Percentiles rank a stretch among this genome's conserved stretches.
Evolutionary conservation across 169 alveolate genomes (phyloP).

Genomic region (Pseudocohnilembus persalinus): DNA sequence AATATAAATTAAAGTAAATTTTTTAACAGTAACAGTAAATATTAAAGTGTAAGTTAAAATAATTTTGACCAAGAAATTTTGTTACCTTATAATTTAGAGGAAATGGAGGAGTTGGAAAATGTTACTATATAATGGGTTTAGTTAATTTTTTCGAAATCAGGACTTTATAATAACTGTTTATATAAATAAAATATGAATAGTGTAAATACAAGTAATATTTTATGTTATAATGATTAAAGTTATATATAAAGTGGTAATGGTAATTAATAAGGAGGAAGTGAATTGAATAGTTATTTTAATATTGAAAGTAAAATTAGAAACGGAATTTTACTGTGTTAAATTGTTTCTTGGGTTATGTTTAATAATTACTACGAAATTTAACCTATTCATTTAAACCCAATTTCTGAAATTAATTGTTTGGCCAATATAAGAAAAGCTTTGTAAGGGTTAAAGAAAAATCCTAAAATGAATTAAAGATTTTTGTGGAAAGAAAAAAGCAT

Average conservation of each 20-base stretch:
- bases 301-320: neutral
- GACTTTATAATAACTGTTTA: no score
- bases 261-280: neutral
- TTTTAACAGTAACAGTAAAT: no score
- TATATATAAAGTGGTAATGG: neutral
- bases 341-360: neutral
- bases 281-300: neutral
- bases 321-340: conserved; percentile 1
- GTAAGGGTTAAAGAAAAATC: neutral
- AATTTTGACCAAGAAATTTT: no score
- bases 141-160: no score
- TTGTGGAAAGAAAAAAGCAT: conserved; percentile 25
- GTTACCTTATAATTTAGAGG: no score
- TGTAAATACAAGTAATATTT: no score
- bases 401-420: neutral
- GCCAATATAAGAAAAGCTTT: conserved; percentile 20
- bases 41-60: no score
- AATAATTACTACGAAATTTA: neutral
- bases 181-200: no score
- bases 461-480: conserved; percentile 16
- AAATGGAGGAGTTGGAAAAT: no score
- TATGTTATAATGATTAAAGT: no score
- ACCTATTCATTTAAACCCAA: conserved; percentile 3
- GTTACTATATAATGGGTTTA: no score
- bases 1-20: no score